Evolutionary conservation across 176 grass and related monocot genomes (phyloP).

Genomic region (Bromus sterilis): DNA sequence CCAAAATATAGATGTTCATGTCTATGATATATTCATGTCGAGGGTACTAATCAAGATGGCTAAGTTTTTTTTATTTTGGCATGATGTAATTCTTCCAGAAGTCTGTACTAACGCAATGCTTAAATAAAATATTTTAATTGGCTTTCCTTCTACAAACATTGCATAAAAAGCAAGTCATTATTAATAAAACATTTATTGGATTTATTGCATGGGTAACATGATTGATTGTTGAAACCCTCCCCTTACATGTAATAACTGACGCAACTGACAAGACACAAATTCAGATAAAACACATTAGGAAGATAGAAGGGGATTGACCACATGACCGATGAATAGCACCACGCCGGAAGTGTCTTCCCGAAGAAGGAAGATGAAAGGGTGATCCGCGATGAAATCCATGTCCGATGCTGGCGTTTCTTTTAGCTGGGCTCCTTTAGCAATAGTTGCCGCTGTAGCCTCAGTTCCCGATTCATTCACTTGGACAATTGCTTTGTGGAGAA

Average conservation of each 20-base stretch:
- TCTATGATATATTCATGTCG: no score
- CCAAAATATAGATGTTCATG: no score
- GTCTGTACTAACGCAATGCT: no score
- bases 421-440: background rate
- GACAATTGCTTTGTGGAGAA: slow-evolving; percentile 25
- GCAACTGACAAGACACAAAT: background rate
- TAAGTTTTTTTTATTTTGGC: no score
- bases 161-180: no score
- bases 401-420: background rate
- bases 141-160: no score
- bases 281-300: background rate
- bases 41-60: no score
- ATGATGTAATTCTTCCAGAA: no score
- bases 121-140: no score
- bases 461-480: background rate
- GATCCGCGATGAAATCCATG: slow-evolving; percentile 28
- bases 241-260: background rate
- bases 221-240: background rate
- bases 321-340: slow-evolving; percentile 37
- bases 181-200: no score
- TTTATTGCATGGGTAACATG: background rate
- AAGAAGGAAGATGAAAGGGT: background rate
- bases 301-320: slow-evolving; percentile 28
- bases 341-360: slow-evolving; percentile 18
- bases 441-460: background rate